These are phyloP conservation scores for Pichia thaimueangensis DNA, from an alignment of 805 yeast genomes.

Conservation along the genomic window DNA sequence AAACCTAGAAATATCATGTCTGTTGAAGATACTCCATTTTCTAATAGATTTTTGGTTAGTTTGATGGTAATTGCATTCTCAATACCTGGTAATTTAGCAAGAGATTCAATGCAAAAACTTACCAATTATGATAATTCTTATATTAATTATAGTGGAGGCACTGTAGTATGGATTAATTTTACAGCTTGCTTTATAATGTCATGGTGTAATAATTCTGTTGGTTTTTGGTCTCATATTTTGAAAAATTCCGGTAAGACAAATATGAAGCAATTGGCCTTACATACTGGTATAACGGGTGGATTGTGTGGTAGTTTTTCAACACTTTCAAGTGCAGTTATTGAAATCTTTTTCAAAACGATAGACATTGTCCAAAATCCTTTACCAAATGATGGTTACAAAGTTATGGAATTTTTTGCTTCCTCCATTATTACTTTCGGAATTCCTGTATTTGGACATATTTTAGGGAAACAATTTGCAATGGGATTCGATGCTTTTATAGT, in stretches of 20 bases:
- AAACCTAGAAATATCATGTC: slow-evolving; percentile 13
- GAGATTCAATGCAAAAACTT: slow-evolving; percentile 14
- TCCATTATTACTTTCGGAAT: slow-evolving; percentile 51
- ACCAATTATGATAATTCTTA: slow-evolving; percentile 15
- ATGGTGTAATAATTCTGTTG: slow-evolving; percentile 12
- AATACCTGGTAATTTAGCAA: slow-evolving; percentile 15
- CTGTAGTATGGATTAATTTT: slow-evolving; percentile 71
- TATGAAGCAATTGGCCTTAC: slow-evolving; percentile 42
- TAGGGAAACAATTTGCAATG: slow-evolving; percentile 47
- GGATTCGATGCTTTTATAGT: slow-evolving; percentile 11
- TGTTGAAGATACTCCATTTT: slow-evolving; percentile 18
- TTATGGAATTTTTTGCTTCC: slow-evolving; percentile 68
- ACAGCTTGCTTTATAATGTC: slow-evolving; percentile 72
- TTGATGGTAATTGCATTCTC: slow-evolving; percentile 12
- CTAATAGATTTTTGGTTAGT: slow-evolving; percentile 10
- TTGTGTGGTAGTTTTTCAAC: slow-evolving; percentile 81
- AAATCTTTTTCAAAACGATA: slow-evolving; percentile 45
- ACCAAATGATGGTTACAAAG: slow-evolving; percentile 71
- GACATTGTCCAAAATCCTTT: slow-evolving; percentile 29
- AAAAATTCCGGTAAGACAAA: slow-evolving; percentile 10
- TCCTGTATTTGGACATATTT: slow-evolving; percentile 50
- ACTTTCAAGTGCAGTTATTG: slow-evolving; percentile 59
- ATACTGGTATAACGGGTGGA: slow-evolving; percentile 65
- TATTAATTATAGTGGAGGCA: slow-evolving; percentile 15
- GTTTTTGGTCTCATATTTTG: slow-evolving; percentile 14